Evolutionary conservation across 2,329 filamentous ascomycete species (phyloP), one percentile per base, ranked within the genome.

Genomic region (Thelonectria olida): DNA sequence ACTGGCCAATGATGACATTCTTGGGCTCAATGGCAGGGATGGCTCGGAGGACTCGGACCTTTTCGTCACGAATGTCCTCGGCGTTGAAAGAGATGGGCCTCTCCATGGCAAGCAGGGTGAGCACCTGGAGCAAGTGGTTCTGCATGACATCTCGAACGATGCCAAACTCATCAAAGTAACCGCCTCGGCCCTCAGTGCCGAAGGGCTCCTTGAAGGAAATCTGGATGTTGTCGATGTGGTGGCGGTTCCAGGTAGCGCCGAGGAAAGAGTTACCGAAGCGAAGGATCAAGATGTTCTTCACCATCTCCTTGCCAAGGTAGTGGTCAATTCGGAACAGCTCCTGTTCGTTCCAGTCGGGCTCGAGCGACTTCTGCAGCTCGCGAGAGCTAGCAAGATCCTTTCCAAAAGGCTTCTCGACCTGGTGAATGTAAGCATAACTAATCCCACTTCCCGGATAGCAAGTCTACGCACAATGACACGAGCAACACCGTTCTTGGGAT

Each of bases 81-180:
- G 96, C 88, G 39, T 96, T 97, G 85, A 99, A 99, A 10, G 95
- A 98, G 75, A 99, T 96, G 59, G 96, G 96, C 65, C 96, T 89
- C 83, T 99, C 96, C 96, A 99, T 99, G 63, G 96, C 93, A 67
- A 99, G 88, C 57, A 99, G 88, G 15, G 96, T 99, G 69, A 99
- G 85, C 19, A 99, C 94, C 81, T 99, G 96, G 58, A 99, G 88
- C 74, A 99, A 83, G 81, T 99, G 96, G 85, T 99, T 99, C 83
- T 99, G 96, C 96, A 99, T 98, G 70, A 99, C 96, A 84, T 99
- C 96, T 76, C 96, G 93, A 74, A 99, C 93, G 79, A 99, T 99
- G 75, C 96, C 96, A 73, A 99, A 99, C 82, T 99, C 96, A 76
- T 99, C 96, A 76, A 99, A 99, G 84, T 99, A 99, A 58, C 96